These are phyloP conservation scores for Dictyostelium capitatum DNA, from an alignment of 78 protist species.

Conservation along the genomic window DNA sequence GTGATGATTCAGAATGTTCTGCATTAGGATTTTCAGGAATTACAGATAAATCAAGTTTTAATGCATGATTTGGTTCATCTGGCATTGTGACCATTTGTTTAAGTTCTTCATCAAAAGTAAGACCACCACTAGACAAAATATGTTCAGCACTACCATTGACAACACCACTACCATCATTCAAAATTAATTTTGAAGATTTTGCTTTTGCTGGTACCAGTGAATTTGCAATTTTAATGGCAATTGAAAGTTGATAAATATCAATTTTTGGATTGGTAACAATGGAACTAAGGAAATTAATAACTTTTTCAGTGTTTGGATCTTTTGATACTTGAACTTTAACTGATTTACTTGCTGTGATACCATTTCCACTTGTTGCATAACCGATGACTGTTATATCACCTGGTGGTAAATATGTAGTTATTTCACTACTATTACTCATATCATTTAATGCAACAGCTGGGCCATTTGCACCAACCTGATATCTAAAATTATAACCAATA, in stretches of 20 bases:
- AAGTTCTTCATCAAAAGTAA: not conserved
- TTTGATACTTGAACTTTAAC: slow-evolving; percentile 9
- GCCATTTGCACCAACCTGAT: not conserved
- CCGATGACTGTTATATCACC: slow-evolving; percentile 32
- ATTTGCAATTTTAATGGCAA: slow-evolving; percentile 29
- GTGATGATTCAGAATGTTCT: not conserved
- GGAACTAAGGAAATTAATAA: not conserved
- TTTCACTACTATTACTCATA: not conserved
- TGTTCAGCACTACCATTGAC: no score
- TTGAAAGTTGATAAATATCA: slow-evolving; percentile 4
- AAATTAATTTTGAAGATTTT: not conserved
- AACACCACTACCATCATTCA: not conserved
- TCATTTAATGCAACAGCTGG: slow-evolving; percentile 52
- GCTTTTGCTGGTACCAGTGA: slow-evolving; percentile 18
- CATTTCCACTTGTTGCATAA: slow-evolving; percentile 20
- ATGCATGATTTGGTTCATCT: not conserved
- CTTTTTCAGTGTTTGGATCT: not conserved
- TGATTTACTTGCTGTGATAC: not conserved
- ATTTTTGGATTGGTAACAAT: not conserved
- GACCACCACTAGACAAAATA: no score
- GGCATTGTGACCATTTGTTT: not conserved
- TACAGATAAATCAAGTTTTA: not conserved
- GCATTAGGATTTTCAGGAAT: not conserved
- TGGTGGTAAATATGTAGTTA: slow-evolving; percentile 43
- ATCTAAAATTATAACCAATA: slow-evolving; percentile 28